Evolutionary conservation across 2,329 filamentous ascomycete genomes (phyloP), one percentile per base, ranked within the genome.

Genomic region (Penicillium italicum): DNA sequence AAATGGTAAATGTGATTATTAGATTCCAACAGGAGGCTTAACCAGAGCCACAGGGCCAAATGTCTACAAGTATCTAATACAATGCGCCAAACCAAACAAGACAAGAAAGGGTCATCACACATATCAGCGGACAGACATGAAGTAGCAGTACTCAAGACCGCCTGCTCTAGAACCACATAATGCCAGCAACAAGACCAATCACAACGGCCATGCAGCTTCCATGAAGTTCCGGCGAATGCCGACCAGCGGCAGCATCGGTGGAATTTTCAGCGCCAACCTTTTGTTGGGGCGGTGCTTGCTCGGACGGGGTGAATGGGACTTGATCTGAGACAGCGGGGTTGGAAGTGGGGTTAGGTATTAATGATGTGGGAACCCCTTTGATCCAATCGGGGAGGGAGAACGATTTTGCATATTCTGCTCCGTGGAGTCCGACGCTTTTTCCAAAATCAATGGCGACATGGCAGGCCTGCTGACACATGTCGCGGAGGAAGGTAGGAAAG

Each of bases 191-290:
- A 31, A 73, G 56, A 28, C 69, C 69, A 20, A 73, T 69, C 28
- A 73, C 69, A 41, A 73, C 67, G 30, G 71, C 71, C 71, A 73
- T 73, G 26, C 68, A 72, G 55, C 71, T 73, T 14, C 70, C 70
- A 34, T 66, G 68, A 41, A 69, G 60, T 30, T 70, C 61, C 28
- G 64, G 60, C 6, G 71, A 61, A 37, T 66, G 62, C 44, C 56
- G 62, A 38, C 65, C 56, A 41, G 63, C 52, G 6, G 54, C 69
- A 44, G 61, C 60, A 44, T 63, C 66, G 16, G 66, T 64, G 18
- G 65, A 57, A 49, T 66, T 57, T 20, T 66, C 65, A 30, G 59
- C 58, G 49, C 58, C 48, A 30, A 58, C 42, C 10, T 40, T 55
- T 9, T 60, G 48, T 36, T 53, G 45, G 34, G 59, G 54, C 26